phyloP scores from a whole-genome alignment of 371 early-diverging fungal species.

The Furculomyces boomerangus region DNA sequence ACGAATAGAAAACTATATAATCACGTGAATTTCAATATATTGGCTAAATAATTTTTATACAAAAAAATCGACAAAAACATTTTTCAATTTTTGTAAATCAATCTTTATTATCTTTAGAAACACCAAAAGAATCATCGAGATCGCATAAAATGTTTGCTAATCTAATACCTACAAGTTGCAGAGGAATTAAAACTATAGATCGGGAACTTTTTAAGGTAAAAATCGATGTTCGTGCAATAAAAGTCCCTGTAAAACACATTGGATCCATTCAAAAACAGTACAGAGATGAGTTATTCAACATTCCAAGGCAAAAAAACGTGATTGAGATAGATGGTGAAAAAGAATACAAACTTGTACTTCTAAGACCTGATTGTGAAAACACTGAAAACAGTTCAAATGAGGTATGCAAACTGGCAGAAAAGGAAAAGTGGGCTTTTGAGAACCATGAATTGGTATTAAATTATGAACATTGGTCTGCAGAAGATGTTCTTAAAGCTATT shows the following conservation, averaged over 20 bases:
- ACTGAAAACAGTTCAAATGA: slow-evolving; percentile 8
- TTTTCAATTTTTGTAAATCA: not conserved
- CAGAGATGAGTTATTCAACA: slow-evolving; percentile 37
- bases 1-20: no score
- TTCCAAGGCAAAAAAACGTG: slow-evolving; percentile 52
- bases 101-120: no score
- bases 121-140: no score
- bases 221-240: slow-evolving; percentile 33
- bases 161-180: slow-evolving; percentile 16
- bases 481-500: slow-evolving; percentile 77
- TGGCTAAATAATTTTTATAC: no score
- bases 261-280: slow-evolving; percentile 30
- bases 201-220: slow-evolving; percentile 36
- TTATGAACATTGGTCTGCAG: slow-evolving; percentile 61
- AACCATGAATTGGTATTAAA: slow-evolving; percentile 35
- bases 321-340: slow-evolving; percentile 33
- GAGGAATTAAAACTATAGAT: slow-evolving; percentile 30
- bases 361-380: slow-evolving; percentile 27
- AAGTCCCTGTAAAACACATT: slow-evolving; percentile 41
- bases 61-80: no score
- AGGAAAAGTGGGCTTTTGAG: slow-evolving; percentile 25
- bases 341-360: slow-evolving; percentile 38
- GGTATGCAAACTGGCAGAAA: not conserved
- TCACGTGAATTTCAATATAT: no score
- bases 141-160: not conserved